Evolutionary conservation across 768 basidiomycete species (phyloP).

Genomic region (Termitomyces sp.): DNA sequence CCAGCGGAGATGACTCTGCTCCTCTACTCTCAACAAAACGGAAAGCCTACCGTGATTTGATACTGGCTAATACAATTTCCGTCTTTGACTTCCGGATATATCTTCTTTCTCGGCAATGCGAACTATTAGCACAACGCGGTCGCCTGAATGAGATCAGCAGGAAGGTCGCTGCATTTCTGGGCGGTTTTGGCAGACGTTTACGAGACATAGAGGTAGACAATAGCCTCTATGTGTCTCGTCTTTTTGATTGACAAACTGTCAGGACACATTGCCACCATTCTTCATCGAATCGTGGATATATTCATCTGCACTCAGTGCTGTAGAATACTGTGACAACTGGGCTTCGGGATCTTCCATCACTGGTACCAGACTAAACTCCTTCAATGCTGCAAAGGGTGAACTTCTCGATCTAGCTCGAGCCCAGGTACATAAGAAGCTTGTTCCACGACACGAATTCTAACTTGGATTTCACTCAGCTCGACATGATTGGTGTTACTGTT

Average conservation of each 20-base stretch:
- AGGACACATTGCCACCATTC: slow-evolving; percentile 46
- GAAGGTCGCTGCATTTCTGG: slow-evolving; percentile 71
- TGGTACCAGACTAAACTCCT: slow-evolving; percentile 38
- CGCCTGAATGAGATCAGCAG: slow-evolving; percentile 65
- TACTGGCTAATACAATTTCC: slow-evolving; percentile 85
- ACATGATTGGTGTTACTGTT: slow-evolving; percentile 70
- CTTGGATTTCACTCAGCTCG: slow-evolving; percentile 50
- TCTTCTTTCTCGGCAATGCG: slow-evolving; percentile 81
- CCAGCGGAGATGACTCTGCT: slow-evolving; percentile 67
- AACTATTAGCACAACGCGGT: slow-evolving; percentile 64
- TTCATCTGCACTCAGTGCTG: slow-evolving; percentile 79
- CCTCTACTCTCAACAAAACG: slow-evolving; percentile 73
- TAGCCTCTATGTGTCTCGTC: slow-evolving; percentile 9
- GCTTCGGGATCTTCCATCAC: slow-evolving; percentile 43
- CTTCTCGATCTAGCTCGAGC: slow-evolving; percentile 81
- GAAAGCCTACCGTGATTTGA: slow-evolving; percentile 87
- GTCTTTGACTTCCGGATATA: slow-evolving; percentile 93
- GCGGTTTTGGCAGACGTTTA: slow-evolving; percentile 68
- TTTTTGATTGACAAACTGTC: neutral
- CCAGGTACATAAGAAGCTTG: slow-evolving; percentile 50
- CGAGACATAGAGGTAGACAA: slow-evolving; percentile 72
- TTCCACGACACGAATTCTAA: neutral
- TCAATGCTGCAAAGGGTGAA: slow-evolving; percentile 82
- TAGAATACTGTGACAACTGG: slow-evolving; percentile 79
- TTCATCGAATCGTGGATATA: slow-evolving; percentile 95